phyloP scores from a whole-genome alignment of 768 basidiomycete species.

The Lentinula aciculospora region DNA sequence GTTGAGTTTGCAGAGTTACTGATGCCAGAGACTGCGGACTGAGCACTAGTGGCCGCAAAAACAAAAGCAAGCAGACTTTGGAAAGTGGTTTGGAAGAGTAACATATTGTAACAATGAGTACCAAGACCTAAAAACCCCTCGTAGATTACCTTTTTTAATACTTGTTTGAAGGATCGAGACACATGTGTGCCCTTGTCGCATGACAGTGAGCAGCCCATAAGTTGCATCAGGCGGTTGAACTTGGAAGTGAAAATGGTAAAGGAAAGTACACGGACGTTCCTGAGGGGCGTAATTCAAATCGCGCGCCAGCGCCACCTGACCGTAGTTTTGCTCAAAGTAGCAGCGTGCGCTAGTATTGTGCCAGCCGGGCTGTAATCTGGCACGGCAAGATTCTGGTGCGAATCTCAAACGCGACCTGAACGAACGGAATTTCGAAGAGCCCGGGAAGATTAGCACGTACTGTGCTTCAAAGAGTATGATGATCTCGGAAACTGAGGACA shows the following conservation, averaged over 20 bases:
- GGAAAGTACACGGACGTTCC: not conserved
- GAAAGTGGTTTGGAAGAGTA: not conserved
- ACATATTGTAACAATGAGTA: not conserved
- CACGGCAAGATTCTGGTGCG: not conserved
- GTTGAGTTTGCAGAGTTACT: not conserved
- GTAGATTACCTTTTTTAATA: not conserved
- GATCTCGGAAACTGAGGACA: too few relatives aligned
- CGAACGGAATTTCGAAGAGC: not conserved
- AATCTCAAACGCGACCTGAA: not conserved
- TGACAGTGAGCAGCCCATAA: not conserved
- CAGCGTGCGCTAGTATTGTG: too few relatives aligned
- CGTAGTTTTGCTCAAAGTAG: too few relatives aligned
- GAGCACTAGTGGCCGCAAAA: not conserved
- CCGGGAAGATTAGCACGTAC: too few relatives aligned
- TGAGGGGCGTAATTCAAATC: not conserved
- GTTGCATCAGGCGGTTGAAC: not conserved
- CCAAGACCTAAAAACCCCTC: too few relatives aligned
- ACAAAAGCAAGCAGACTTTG: not conserved
- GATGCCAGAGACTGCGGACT: not conserved
- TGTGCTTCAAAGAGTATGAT: too few relatives aligned
- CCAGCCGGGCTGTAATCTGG: too few relatives aligned
- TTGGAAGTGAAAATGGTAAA: not conserved
- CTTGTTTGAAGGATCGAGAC: not conserved
- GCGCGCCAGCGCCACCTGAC: not conserved
- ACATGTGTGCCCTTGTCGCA: not conserved